Evolutionary conservation across 768 basidiomycete genomes (phyloP).

Genomic region (Lentinula boryana): DNA sequence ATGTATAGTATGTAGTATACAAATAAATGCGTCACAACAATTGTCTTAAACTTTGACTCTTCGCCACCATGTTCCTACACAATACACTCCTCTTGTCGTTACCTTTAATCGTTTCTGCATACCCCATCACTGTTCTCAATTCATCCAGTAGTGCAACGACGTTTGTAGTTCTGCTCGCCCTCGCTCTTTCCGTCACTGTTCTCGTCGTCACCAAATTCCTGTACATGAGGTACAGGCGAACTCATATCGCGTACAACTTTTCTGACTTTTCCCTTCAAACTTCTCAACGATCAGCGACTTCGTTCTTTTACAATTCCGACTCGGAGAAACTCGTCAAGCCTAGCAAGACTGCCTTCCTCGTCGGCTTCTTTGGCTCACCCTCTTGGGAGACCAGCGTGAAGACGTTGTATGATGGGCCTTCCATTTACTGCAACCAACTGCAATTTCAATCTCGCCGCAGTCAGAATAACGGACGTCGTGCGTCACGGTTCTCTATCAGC

Average conservation of each 20-base stretch:
- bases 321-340: neutral
- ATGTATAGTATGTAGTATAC: neutral
- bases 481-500: neutral
- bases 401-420: neutral
- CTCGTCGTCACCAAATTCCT: slow-evolving; percentile 22
- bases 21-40: neutral
- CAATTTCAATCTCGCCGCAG: slow-evolving; percentile 3
- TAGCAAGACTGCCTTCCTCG: slow-evolving; percentile 29
- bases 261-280: slow-evolving; percentile 11
- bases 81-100: neutral
- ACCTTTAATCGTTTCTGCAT: neutral
- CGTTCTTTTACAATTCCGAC: slow-evolving; percentile 11
- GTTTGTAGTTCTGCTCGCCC: slow-evolving; percentile 20
- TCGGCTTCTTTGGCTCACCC: slow-evolving; percentile 41
- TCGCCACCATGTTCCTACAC: neutral
- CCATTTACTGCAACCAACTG: neutral
- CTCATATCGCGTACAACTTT: slow-evolving; percentile 3
- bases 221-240: slow-evolving; percentile 22
- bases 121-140: neutral
- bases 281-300: slow-evolving; percentile 14
- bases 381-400: slow-evolving; percentile 34
- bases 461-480: neutral
- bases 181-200: slow-evolving; percentile 17
- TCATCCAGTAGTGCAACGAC: slow-evolving; percentile 13
- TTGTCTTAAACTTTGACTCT: neutral